Evolutionary conservation across 176 grass and related monocot species (phyloP), one percentile per base, ranked within the genome.

Genomic region (Zoysia pacifica): DNA sequence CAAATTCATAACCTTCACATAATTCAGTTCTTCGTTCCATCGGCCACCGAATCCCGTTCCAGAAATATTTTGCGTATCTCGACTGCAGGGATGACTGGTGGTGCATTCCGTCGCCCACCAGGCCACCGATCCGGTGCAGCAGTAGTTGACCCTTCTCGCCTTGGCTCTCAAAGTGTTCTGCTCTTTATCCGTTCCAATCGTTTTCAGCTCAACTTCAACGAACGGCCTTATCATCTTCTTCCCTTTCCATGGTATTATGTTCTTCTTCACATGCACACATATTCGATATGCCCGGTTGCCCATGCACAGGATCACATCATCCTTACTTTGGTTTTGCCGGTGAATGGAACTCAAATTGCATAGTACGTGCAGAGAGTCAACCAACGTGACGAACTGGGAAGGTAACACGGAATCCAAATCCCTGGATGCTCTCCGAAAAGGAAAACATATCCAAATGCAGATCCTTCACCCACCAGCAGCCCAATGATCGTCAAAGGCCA

Each of bases 231-330:
- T 80, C 77, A 28, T 28, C 28, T 28, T 28, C 28, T 28, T 69
- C 28, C 28, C 65, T 14, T 72, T 18, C 48, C 67, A n/a, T 47
- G 58, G 28, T 48, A 19, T 8, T 9, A 73, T 73, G 68, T 55
- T 73, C 75, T 51, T 76, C 82, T 82, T 87, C 59, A 87, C 86
- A 73, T 65, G 59, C 45, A 83, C 59, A 87, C 59, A 83, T 60
- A 87, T 88, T 88, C 80, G 61, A 73, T 67, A 78, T 67, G 67
- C 59, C 48, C 13, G 47, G 65, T 19, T 16, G 47, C 14, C 9
- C 35, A 54, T 28, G 78, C 38, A 28, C 28, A 28, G 28, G 28
- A 28, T 28, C 28, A 18, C 67, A 87, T 28, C 15, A 50, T 48
- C 60, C 19, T 20, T 28, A 28, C 60, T 38, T 61, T 61, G 19